Base-by-base conservation (phyloP, 257 asterid species). In the Cordia subcordata region DNA sequence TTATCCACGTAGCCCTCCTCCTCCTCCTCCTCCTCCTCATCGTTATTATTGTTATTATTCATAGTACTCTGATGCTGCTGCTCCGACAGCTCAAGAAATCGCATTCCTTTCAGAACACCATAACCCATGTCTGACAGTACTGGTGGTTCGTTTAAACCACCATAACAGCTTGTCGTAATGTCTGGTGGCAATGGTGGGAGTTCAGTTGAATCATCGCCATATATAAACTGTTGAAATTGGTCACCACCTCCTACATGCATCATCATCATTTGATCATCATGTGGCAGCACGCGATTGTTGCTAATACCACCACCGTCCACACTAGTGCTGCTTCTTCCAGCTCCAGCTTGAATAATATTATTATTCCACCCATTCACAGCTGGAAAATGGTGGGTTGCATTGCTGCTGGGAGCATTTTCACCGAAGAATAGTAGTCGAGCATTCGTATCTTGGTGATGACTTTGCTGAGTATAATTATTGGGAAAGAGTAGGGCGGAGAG, bases 161-260 rank as follows among this genome's bases (percentile, higher is more conserved):
- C 65, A 66, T 72, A 70, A 72, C 81, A 73, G 77, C 85, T 76
- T 58, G 82, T 81, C 20, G 91, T 89, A 19, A 90, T 90, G 16
- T 90, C 97, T 21, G 95, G 96, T 10, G 97, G 97, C 70, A 90
- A 55, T 3, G 97, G 97, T 13, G 97, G 97, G 68, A 90, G 75
- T 52, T 90, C 92, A 10, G 76, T 70, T 13, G 40, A n/a, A 0
- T 61, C 68, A 16, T 54, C 53, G 15, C 60, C 56, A 17, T 45
- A 18, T 15, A 27, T n/a, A 27, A 58, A 57, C 17, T 39, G 55
- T 54, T 44, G 62, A 45, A 51, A 23, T 49, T 33, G 4, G 37
- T 53, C 53, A 39, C 22, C 32, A 8, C 57, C 42, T 2, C 35
- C 33, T 22, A 58, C 5, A 33, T 44, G 18, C 53, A 37, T 49